Base-by-base conservation (phyloP, 192 early-diverging fungal species). In the Coemansia sp. region DNA sequence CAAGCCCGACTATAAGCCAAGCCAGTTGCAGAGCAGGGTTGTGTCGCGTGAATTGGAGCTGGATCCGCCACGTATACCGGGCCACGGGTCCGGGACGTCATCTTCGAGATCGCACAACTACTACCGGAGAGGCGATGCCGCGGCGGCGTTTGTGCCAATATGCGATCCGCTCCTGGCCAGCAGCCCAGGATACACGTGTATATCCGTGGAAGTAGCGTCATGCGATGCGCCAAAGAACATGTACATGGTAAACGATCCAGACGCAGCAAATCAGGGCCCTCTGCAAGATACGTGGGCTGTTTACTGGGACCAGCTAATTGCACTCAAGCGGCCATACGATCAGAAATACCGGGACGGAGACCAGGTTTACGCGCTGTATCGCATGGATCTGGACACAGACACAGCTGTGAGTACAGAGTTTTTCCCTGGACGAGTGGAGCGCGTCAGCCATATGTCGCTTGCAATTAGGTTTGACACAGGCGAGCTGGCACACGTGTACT, bases 341-440 rank as follows among this genome's bases (percentile, higher is more conserved):
- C 68, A 73, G 21, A 68, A 49, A 39, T 73, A 76, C 54, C 68
- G 71, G n/a, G 48, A 48, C 8, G 79, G 74, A 49, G 79, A 82
- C 65, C 79, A 82, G 58, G 74, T 82, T 0, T 82, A 82, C 9
- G 74, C 79, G 23, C 47, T 82, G 63, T 82, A 64, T 43, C 79
- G 79, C 32, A 74, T 76, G 21, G 79, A 82, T 12, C 52, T 48
- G 32, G 65, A 64, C 1, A n/a, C 56, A 0, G 70, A 71, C 44
- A 69, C 71, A 16, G 68, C 68, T 39, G 74, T 82, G 16, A 76
- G 71, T 38, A 76, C 79, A 2, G 79, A 82, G 63, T 82, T 68
- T 56, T 82, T 71, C 43, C 79, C 79, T 13, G 79, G 63, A 3
- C 56, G 65, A 9, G 63, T 82, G 5, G 68, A 59, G 43, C 61